Evolutionary conservation across 345 rosid genomes (phyloP), one percentile per base, ranked within the genome.

Genomic region (Eutrema heterophyllum): DNA sequence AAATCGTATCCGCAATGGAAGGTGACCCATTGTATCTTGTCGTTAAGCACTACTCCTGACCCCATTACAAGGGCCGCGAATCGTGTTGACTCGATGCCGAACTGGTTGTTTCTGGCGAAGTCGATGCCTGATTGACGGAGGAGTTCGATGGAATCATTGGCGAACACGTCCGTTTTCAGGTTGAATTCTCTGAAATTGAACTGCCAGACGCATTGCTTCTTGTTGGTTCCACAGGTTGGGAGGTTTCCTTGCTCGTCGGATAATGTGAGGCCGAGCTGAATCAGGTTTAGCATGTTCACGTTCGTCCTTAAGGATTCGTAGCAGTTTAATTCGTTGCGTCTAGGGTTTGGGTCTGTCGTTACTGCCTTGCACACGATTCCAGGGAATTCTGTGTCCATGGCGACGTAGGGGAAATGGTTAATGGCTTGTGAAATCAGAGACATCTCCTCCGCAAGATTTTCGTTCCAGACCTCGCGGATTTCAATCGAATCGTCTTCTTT

Each of bases 301-400:
- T 92, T 90, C 35, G 78, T 81, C 82, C 80, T 92, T 69, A 92
- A 71, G 21, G 95, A 84, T 36, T 75, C 84, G 82, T 88, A 92
- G 81, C 81, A 86, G 66, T 86, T 81, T 62, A 70, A 83, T 10
- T 88, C 92, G 64, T 67, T 55, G 24, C 78, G 74, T 48, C 18
- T 74, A 16, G 58, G 73, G 85, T 81, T 81, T 71, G 81, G 81
- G 82, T 46, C 55, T 68, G 68, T 70, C 66, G 91, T 89, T 2
- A 92, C 84, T 0, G 89, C 81, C n/a, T 91, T 87, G 66, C 89
- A 68, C 3, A 83, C 91, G 21, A 84, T 74, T 46, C 98, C 98
- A 0, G 94, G 98, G 66, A 92, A 92, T 79, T 92, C 96, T 0
- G 94, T 92, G 70, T 92, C 97, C 96, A 92, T 92, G 4, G 96